These are phyloP conservation scores for Botrytis cinerea DNA, from an alignment of 2,329 filamentous ascomycete species.

Conservation along the genomic window DNA sequence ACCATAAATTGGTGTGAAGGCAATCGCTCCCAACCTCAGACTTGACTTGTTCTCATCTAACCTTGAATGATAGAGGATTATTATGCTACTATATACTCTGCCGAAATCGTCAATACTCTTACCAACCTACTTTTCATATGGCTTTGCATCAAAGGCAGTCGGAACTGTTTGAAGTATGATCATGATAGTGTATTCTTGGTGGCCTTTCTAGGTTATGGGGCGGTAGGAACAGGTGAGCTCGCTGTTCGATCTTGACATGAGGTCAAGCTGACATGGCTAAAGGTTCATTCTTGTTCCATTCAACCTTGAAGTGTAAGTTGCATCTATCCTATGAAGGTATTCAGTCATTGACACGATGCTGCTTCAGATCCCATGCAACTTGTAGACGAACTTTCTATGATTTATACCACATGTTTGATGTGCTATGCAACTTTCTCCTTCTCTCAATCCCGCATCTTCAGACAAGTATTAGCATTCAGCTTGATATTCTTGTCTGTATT, in stretches of 20 bases:
- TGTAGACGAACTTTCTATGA: conserved; percentile 71
- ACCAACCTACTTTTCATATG: conserved; percentile 83
- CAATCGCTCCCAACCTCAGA: conserved; percentile 47
- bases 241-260: neutral
- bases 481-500: conserved; percentile 56
- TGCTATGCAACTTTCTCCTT: conserved; percentile 69
- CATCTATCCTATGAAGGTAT: neutral
- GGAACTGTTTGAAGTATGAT: conserved; percentile 68
- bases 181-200: conserved; percentile 78
- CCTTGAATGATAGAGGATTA: conserved; percentile 58
- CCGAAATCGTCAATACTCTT: conserved; percentile 76
- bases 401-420: conserved; percentile 71
- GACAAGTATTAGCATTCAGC: conserved; percentile 52
- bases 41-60: conserved; percentile 15
- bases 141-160: conserved; percentile 73
- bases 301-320: conserved; percentile 45
- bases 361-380: conserved; percentile 66
- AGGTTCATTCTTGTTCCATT: conserved; percentile 44
- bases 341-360: neutral
- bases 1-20: conserved; percentile 72
- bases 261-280: neutral
- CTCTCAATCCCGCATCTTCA: conserved; percentile 50
- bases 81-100: conserved; percentile 72
- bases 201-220: conserved; percentile 51
- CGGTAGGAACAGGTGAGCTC: conserved; percentile 43